Percentiles rank a stretch among this genome's conserved stretches.
These are phyloP conservation scores for Schwanniomyces sp. DNA, from an alignment of 805 yeast species.

Conservation along the genomic window DNA sequence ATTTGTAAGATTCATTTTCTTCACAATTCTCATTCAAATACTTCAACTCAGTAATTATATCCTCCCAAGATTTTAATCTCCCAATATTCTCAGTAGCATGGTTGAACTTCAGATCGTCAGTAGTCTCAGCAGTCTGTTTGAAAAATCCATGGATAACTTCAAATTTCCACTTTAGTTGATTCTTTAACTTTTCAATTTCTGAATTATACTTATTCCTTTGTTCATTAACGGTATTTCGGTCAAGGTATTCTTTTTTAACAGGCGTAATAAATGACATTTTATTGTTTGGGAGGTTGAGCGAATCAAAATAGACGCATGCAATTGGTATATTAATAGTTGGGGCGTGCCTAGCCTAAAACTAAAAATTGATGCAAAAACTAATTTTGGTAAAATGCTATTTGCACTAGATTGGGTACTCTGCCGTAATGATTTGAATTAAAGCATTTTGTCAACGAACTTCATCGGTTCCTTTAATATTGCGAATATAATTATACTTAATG, in stretches of 20 bases:
- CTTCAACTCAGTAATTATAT: slow-evolving; percentile 28
- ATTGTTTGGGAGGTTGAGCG: not conserved
- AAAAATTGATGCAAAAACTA: too few relatives aligned
- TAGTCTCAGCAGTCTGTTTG: slow-evolving; percentile 43
- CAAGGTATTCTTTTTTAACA: slow-evolving; percentile 26
- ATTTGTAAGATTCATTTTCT: slow-evolving; percentile 43
- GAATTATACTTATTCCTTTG: slow-evolving; percentile 14
- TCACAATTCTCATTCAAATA: slow-evolving; percentile 34
- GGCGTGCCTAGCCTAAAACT: too few relatives aligned
- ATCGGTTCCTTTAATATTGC: too few relatives aligned
- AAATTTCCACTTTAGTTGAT: slow-evolving; percentile 44
- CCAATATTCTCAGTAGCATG: slow-evolving; percentile 47
- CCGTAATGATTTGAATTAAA: too few relatives aligned
- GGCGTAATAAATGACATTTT: slow-evolving; percentile 30
- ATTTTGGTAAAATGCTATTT: too few relatives aligned
- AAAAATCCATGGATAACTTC: slow-evolving; percentile 52
- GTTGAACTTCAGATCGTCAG: slow-evolving; percentile 49
- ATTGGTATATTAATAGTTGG: too few relatives aligned
- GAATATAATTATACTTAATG: too few relatives aligned
- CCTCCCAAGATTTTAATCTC: slow-evolving; percentile 40
- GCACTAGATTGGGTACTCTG: too few relatives aligned
- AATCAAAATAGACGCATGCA: too few relatives aligned
- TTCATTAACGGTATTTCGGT: slow-evolving; percentile 20
- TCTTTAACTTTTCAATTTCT: slow-evolving; percentile 8
- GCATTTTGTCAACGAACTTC: too few relatives aligned